Base-by-base conservation (phyloP, 176 grass and related monocot genomes). In the Microstegium vimineum region DNA sequence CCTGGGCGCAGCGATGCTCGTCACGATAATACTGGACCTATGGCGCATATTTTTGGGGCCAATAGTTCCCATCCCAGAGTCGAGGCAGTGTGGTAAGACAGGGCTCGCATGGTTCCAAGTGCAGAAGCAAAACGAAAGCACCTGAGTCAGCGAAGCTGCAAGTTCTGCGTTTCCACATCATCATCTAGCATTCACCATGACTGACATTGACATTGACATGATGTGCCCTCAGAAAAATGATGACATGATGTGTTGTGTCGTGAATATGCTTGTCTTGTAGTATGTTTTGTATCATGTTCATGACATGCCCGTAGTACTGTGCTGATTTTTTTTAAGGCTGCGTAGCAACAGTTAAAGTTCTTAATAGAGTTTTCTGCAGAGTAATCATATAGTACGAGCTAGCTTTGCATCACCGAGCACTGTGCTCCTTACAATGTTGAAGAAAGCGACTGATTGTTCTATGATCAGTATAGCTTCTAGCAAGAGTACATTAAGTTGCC, bases 1-100 rank as follows among this genome's bases (percentile, higher is more conserved):
- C 40, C 23, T 94, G n/a, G 95, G 95, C 0, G 95, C 95, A 15
- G 95, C 95, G 0, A 98, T 98, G 95, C 92, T 98, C 11, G 95
- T 98, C 6, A 98, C 95, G 2, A 98, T 98, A 74, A 91, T 98
- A 28, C 88, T 98, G 0, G 95, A 98, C 52, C 34, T 98, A 2
- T 98, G 95, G 95, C 92, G 95, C 18, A 91, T 98, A 86, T 98
- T 94, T 66, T 56, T 98, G 62, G 95, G 95, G 54, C 90, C 95
- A 37, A 88, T 98, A 74, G 79, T 94, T 16, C 37, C 86, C 15
- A 79, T 75, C 17, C 77, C 88, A 0, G 92, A 91, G 69, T 89
- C 81, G 18, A 90, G 71, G 76, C 79, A 43, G 33, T 98, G 92
- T 6, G 62, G 65, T 11, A 86, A 93, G 71, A 86, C 82, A 15